A percentile compares a stretch with the other conserved stretches of the same genome.
Evolutionary conservation across 495 filamentous ascomycete species (phyloP).

Genomic region (Annulohypoxylon maeteangense): DNA sequence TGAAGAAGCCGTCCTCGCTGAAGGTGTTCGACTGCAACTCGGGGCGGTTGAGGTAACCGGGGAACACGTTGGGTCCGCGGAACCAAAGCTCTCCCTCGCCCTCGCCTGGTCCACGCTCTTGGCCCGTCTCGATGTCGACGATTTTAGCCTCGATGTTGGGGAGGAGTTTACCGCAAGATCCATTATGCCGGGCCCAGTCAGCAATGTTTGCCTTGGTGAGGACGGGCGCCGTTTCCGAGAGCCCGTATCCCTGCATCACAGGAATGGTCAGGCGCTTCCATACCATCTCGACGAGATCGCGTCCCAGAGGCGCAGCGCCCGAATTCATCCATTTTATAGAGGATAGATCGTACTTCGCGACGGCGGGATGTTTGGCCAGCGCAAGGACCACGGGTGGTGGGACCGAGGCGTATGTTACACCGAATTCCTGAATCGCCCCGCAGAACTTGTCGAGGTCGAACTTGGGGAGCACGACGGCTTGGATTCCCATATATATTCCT

Average conservation of each 20-base stretch:
- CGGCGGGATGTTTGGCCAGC: slow-evolving; percentile 79
- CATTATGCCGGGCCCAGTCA: slow-evolving; percentile 80
- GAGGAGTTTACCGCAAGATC: slow-evolving; percentile 81
- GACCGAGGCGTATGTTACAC: slow-evolving; percentile 81
- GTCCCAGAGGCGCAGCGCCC: slow-evolving; percentile 87
- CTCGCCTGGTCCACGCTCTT: slow-evolving; percentile 46
- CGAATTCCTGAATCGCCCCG: slow-evolving; percentile 74
- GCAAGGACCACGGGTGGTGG: slow-evolving; percentile 87
- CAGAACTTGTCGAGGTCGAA: slow-evolving; percentile 88
- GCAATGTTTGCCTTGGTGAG: slow-evolving; percentile 72
- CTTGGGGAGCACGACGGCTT: slow-evolving; percentile 78
- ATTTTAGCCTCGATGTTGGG: slow-evolving; percentile 88
- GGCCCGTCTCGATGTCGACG: slow-evolving; percentile 62
- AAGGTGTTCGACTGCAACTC: slow-evolving; percentile 72
- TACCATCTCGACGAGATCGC: slow-evolving; percentile 81
- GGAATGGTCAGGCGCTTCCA: slow-evolving; percentile 78
- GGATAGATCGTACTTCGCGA: slow-evolving; percentile 82
- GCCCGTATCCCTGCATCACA: slow-evolving; percentile 70
- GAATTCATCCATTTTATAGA: slow-evolving; percentile 86
- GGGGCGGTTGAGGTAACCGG: slow-evolving; percentile 78
- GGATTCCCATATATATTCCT: slow-evolving; percentile 71
- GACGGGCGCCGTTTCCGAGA: slow-evolving; percentile 65
- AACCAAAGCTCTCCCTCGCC: slow-evolving; percentile 77
- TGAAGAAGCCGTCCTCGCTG: slow-evolving; percentile 80
- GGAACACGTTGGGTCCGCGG: slow-evolving; percentile 80